Evolutionary conservation across 23 red algal species (phyloP).

Genomic region (Gracilaria caudata): DNA sequence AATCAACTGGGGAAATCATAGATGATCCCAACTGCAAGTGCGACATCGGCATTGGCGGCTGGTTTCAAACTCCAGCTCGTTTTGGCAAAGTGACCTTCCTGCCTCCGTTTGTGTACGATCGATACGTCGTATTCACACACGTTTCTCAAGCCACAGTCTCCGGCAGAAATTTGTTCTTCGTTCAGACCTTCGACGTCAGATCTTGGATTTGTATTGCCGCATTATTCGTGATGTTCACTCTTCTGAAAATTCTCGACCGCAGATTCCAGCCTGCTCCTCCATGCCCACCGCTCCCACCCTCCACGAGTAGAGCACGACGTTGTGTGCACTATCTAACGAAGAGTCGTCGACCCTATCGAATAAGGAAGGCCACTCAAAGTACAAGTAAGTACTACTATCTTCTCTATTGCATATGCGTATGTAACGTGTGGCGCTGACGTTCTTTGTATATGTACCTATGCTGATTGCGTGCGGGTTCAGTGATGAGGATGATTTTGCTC

Average conservation of each 20-base stretch:
- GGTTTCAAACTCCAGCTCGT: slow-evolving; percentile 5
- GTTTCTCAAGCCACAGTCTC: neutral
- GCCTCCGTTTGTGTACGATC: slow-evolving; percentile 33
- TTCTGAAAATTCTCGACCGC: slow-evolving; percentile 32
- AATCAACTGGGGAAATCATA: neutral
- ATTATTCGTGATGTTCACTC: neutral
- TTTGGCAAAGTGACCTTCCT: slow-evolving; percentile 29
- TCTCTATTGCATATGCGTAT: neutral
- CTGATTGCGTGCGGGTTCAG: too few relatives aligned
- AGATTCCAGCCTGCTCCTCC: neutral
- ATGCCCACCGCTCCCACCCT: neutral
- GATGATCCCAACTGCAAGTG: neutral
- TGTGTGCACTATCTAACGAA: neutral
- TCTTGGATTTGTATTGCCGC: slow-evolving; percentile 26
- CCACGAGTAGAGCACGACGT: neutral
- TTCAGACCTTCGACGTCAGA: neutral
- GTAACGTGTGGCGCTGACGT: neutral
- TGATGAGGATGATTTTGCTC: neutral
- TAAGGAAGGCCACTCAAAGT: slow-evolving; percentile 46
- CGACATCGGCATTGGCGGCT: slow-evolving; percentile 40
- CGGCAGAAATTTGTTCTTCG: slow-evolving; percentile 1
- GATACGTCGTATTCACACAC: neutral
- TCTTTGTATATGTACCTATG: too few relatives aligned
- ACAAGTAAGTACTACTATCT: neutral
- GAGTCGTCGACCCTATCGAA: neutral